Evolutionary conservation across 2,329 filamentous ascomycete genomes (phyloP).

Genomic region (Neofusicoccum sp.): DNA sequence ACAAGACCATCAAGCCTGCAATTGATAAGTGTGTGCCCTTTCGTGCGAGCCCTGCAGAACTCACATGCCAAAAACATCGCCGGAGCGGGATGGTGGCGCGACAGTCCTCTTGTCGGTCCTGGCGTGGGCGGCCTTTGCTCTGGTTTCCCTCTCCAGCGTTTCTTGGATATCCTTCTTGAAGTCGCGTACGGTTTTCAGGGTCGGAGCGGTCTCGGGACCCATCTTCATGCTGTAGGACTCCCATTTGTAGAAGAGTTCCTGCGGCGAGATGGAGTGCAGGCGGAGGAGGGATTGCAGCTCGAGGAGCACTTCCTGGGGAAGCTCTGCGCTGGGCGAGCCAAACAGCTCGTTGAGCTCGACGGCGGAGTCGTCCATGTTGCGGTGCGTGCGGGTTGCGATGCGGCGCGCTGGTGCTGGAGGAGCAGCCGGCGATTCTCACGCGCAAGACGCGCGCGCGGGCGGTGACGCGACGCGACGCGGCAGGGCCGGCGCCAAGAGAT

Average conservation of each 20-base stretch:
- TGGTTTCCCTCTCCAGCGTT: slow-evolving; percentile 71
- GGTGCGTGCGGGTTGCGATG: not conserved
- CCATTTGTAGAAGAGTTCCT: slow-evolving; percentile 98
- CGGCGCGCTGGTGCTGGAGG: slow-evolving; percentile 11
- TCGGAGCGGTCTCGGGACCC: slow-evolving; percentile 74
- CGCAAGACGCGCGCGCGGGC: not conserved
- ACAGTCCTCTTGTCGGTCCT: slow-evolving; percentile 62
- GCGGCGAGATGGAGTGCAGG: slow-evolving; percentile 73
- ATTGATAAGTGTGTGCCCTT: not conserved
- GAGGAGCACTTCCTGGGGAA: slow-evolving; percentile 73
- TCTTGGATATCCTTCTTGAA: slow-evolving; percentile 90
- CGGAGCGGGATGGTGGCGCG: slow-evolving; percentile 58
- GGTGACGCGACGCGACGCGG: slow-evolving; percentile 24
- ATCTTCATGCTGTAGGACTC: slow-evolving; percentile 97
- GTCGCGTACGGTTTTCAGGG: slow-evolving; percentile 67
- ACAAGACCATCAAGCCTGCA: slow-evolving; percentile 48
- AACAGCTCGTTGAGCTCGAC: slow-evolving; percentile 61
- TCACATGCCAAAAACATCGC: slow-evolving; percentile 75
- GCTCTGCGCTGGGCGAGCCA: slow-evolving; percentile 48
- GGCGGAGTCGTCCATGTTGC: slow-evolving; percentile 49
- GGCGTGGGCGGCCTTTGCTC: slow-evolving; percentile 60
- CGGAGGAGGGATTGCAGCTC: slow-evolving; percentile 85
- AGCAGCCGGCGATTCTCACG: not conserved
- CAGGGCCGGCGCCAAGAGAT: slow-evolving; percentile 1
- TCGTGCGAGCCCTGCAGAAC: slow-evolving; percentile 27